Conservation (phyloP, 1,139 yeast species). For the Hyphopichia fennica region DNA sequence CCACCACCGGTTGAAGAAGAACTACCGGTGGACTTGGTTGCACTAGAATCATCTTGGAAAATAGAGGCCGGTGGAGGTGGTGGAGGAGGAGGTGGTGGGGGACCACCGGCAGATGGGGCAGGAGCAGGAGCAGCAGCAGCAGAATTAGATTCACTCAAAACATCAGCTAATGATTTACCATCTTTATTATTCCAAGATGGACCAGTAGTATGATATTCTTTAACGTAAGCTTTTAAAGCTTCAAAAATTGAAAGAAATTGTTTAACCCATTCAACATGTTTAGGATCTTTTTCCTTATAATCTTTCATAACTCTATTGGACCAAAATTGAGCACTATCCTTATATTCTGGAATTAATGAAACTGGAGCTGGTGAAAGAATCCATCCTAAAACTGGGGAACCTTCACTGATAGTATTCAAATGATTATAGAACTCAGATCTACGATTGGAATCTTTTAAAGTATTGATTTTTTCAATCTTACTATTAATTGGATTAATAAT, state of each 20-base stretch:
- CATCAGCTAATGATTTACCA: conserved; percentile 48
- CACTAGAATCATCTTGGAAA: conserved; percentile 41
- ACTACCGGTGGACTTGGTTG: conserved; percentile 12
- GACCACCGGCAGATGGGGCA: conserved; percentile 23
- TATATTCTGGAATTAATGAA: conserved; percentile 74
- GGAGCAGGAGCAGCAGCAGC: conserved; percentile 18
- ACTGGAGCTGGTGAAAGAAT: conserved; percentile 71
- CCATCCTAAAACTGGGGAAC: conserved; percentile 92
- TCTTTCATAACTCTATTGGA: conserved; percentile 87
- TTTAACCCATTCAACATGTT: conserved; percentile 80
- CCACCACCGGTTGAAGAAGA: conserved; percentile 21
- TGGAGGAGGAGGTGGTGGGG: conserved; percentile 55
- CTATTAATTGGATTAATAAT: conserved; percentile 71
- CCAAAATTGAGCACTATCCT: conserved; percentile 93
- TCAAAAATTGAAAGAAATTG: conserved; percentile 62
- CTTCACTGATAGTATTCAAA: conserved; percentile 83
- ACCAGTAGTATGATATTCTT: conserved; percentile 79
- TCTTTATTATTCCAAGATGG: conserved; percentile 63
- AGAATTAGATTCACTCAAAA: conserved; percentile 17
- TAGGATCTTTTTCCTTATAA: conserved; percentile 64
- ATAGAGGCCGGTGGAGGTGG: conserved; percentile 77
- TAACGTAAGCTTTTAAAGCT: conserved; percentile 68
- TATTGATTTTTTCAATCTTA: conserved; percentile 55
- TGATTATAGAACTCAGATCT: conserved; percentile 64
- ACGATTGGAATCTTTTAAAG: conserved; percentile 74